These are phyloP conservation scores for Talaromyces albobiverticillius DNA, from an alignment of 2,329 filamentous ascomycete species.

Conservation along the genomic window DNA sequence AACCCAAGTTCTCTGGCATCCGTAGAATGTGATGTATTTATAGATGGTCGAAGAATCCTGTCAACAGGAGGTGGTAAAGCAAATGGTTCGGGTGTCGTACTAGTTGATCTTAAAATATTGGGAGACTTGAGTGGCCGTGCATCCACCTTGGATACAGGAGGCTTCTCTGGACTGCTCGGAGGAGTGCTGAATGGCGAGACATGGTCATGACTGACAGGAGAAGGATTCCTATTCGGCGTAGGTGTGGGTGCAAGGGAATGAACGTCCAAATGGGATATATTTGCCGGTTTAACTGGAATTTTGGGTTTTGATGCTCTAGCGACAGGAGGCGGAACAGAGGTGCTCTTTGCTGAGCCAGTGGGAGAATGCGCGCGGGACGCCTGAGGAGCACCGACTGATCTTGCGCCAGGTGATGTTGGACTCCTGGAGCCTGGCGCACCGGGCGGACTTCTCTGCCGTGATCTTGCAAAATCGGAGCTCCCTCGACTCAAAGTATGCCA, in stretches of 20 bases:
- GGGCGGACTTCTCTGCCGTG: slow-evolving; percentile 13
- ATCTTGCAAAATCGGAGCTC: slow-evolving; percentile 21
- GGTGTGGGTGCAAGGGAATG: slow-evolving; percentile 28
- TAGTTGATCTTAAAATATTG: slow-evolving; percentile 20
- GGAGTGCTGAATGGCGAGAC: slow-evolving; percentile 84
- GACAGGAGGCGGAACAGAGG: slow-evolving; percentile 65
- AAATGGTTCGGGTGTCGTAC: slow-evolving; percentile 26
- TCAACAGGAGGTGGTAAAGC: slow-evolving; percentile 28
- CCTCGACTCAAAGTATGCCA: slow-evolving; percentile 50
- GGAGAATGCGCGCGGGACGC: slow-evolving; percentile 18
- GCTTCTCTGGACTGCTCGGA: slow-evolving; percentile 67
- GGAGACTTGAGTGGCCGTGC: slow-evolving; percentile 9
- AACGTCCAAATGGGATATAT: slow-evolving; percentile 29
- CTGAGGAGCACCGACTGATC: slow-evolving; percentile 10
- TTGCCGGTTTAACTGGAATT: slow-evolving; percentile 51
- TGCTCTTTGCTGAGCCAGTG: slow-evolving; percentile 33
- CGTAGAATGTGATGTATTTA: slow-evolving; percentile 13
- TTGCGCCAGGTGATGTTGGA: slow-evolving; percentile 24
- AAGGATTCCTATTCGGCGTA: slow-evolving; percentile 18
- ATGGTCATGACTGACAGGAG: slow-evolving; percentile 38
- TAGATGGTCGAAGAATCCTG: slow-evolving; percentile 21
- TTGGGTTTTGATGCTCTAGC: slow-evolving; percentile 79
- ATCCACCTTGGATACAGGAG: slow-evolving; percentile 40
- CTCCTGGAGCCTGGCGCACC: slow-evolving; percentile 25
- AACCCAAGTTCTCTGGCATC: slow-evolving; percentile 32